Percentiles rank a stretch among this genome's conserved stretches.
Evolutionary conservation across 1,284 basidiomycete genomes (phyloP).

Genomic region (Malassezia globosa): DNA sequence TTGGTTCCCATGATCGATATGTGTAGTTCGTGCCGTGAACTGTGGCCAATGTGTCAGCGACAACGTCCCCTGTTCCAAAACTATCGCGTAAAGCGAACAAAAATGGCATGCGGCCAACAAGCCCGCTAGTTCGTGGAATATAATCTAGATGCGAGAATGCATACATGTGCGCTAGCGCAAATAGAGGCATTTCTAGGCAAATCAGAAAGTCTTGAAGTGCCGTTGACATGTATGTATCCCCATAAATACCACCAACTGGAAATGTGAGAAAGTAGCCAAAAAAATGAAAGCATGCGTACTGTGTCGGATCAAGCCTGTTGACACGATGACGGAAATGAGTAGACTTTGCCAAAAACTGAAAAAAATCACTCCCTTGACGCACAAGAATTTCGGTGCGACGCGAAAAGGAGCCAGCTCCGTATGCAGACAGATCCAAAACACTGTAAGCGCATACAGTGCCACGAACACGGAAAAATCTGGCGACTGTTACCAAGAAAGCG

Average conservation of each 20-base stretch:
- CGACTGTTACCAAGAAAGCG: neutral
- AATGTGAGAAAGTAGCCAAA: neutral
- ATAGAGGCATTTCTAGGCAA: conserved; percentile 94
- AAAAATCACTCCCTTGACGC: conserved; percentile 85
- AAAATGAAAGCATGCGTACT: conserved; percentile 44
- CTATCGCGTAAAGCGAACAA: conserved; percentile 65
- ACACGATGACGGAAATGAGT: conserved; percentile 73
- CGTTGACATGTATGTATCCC: conserved; percentile 55
- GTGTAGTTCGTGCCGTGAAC: conserved; percentile 79
- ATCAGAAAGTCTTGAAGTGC: conserved; percentile 51
- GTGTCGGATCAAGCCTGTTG: conserved; percentile 61
- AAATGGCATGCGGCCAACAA: conserved; percentile 35
- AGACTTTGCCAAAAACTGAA: conserved; percentile 93
- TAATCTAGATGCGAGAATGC: conserved; percentile 55
- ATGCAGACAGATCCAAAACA: conserved; percentile 42
- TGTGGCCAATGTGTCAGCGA: conserved; percentile 73
- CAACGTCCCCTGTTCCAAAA: conserved; percentile 66
- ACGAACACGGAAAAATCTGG: conserved; percentile 51
- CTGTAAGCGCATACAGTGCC: conserved; percentile 45
- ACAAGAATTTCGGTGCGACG: conserved; percentile 59
- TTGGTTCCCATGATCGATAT: conserved; percentile 89
- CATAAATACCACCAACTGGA: conserved; percentile 65
- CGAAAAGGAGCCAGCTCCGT: conserved; percentile 37
- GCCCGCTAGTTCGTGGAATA: conserved; percentile 26
- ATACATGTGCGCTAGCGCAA: conserved; percentile 82